Base-by-base conservation (phyloP, 1,284 basidiomycete genomes). In the Pascua sp. region DNA sequence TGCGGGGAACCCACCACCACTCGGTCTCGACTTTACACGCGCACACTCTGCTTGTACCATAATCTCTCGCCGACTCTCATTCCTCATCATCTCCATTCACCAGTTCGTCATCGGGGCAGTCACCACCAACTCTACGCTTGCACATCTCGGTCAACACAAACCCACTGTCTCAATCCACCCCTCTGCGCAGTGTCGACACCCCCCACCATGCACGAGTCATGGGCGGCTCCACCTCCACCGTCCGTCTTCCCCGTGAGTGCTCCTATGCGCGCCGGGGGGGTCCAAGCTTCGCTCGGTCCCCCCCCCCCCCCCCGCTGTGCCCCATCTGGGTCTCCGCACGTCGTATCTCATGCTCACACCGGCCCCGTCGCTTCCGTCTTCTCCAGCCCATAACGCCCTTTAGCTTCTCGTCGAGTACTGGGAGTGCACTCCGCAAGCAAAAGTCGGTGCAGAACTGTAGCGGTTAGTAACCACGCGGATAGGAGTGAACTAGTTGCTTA, bases 371-470 rank as follows among this genome's bases (percentile, higher is more conserved):
- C 45, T 37, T 47, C 44, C 49, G 8, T 17, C 15, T 37, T 32
- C 24, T 39, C 39, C 18, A 49, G 47, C 36, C 49, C 42, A 60
- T 60, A 18, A 48, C 58, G 11, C 58, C 58, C 9, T 60, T 60
- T 32, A 60, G 58, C 48, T 60, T 60, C 41, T 45, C 53, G 32
- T 41, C 42, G 2, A 50, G 54, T 1, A 50, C 58, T 2, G 57
- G 58, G 1, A 60, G 53, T 48, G 57, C 60, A 7, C 47, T 62
- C 10, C 57, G 60, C 12, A 59, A 59, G 43, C 54, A 57, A 4
- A 62, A 62, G 16, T 49, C 57, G 12, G 57, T 62, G 9, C 60
- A 62, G 47, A 62, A 62, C 57, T 62, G 60, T 39, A 56, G 55
- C 18, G 60, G 60, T 62, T 46, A 49, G 60, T 57, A 37, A 37